Percentiles rank a stretch among this genome's conserved stretches.
Evolutionary conservation across 1,284 basidiomycete species (phyloP).

Genomic region (Trametes pubescens): DNA sequence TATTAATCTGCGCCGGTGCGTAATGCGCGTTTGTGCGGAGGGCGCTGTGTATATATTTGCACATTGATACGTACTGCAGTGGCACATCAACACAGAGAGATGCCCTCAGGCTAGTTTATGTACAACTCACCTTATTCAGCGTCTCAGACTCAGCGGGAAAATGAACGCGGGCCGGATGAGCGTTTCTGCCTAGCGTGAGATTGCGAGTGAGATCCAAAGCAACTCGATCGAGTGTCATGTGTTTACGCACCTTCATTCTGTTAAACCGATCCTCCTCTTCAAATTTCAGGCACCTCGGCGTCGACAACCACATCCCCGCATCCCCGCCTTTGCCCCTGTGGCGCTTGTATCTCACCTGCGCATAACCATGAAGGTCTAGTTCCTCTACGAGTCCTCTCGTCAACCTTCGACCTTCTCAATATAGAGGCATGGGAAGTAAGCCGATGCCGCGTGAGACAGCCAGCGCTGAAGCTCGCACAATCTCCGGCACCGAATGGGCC

Average conservation of each 20-base stretch:
- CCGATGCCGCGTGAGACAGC: conserved; percentile 16
- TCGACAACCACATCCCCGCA: background rate
- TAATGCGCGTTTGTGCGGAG: background rate
- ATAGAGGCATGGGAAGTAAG: conserved; percentile 16
- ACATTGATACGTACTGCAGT: conserved; percentile 5
- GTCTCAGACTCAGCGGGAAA: background rate
- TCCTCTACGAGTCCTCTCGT: background rate
- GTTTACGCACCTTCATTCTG: conserved; percentile 13
- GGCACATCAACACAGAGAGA: conserved; percentile 6
- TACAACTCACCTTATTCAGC: conserved; percentile 19
- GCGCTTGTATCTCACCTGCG: background rate
- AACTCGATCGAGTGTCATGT: conserved; percentile 22
- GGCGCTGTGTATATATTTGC: background rate
- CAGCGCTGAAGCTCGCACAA: conserved; percentile 18
- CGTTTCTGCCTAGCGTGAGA: conserved; percentile 19
- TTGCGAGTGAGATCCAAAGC: conserved; percentile 26
- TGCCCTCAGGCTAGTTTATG: conserved; percentile 9
- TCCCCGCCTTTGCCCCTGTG: background rate
- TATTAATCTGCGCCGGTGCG: background rate
- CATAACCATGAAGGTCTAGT: background rate
- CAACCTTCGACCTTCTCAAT: background rate
- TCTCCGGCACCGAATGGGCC: conserved; percentile 29
- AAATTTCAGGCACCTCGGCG: background rate
- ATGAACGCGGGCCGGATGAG: background rate
- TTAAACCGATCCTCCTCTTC: conserved; percentile 9